These are phyloP conservation scores for Parietichytrium sp. DNA, from an alignment of 108 stramenopile species.

Conservation along the genomic window DNA sequence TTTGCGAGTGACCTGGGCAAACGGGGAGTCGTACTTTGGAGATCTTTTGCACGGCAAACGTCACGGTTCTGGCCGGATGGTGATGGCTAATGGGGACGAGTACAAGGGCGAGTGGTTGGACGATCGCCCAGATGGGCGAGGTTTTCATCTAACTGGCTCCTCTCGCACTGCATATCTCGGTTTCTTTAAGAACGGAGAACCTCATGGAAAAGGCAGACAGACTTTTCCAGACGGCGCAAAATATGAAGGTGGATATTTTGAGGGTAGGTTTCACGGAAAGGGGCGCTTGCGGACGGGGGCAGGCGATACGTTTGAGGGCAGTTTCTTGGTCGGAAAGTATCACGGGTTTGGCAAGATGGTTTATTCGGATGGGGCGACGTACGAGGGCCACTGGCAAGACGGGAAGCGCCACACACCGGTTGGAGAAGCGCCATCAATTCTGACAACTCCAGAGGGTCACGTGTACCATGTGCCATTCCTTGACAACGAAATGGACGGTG, in stretches of 20 bases:
- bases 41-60: neutral
- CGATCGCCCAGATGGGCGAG: neutral
- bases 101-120: slow-evolving; percentile 27
- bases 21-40: neutral
- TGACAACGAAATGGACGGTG: slow-evolving; percentile 11
- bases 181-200: neutral
- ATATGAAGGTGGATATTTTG: neutral
- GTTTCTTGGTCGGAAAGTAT: neutral
- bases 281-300: neutral
- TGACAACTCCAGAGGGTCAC: slow-evolving; percentile 9
- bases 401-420: neutral
- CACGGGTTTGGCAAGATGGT: slow-evolving; percentile 21
- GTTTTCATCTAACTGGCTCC: neutral
- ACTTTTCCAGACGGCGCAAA: neutral
- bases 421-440: neutral
- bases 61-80: neutral
- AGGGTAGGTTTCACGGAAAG: neutral
- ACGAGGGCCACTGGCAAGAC: neutral
- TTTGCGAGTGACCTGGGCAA: neutral
- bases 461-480: slow-evolving; percentile 24
- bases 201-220: slow-evolving; percentile 7
- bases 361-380: slow-evolving; percentile 4
- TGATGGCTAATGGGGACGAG: slow-evolving; percentile 16
- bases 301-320: neutral
- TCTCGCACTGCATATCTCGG: neutral